Evolutionary conservation across 2,329 filamentous ascomycete genomes (phyloP), one percentile per base, ranked within the genome.

Genomic region (Endothia cerciana): DNA sequence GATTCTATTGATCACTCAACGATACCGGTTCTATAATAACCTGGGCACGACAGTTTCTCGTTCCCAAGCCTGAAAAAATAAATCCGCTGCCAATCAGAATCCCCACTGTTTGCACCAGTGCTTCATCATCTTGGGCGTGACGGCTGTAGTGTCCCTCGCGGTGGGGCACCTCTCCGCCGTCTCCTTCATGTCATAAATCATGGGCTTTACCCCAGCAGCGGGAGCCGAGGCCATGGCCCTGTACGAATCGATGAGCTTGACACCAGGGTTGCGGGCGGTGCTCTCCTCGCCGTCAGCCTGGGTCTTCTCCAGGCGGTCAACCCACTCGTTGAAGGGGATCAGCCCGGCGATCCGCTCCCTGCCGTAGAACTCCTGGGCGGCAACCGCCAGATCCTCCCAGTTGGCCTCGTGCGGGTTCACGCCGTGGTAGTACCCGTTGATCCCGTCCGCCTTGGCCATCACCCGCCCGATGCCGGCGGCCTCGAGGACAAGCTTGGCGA

Each of bases 241-340:
- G 68, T 82, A 85, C 51, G 81, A 80, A 41, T 82, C 81, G 1
- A 85, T 70, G 47, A 86, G 73, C 73, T 85, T 85, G 45, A 84
- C 69, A 25, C 78, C 82, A 0, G 82, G 81, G 68, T 83, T 84
- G 41, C 72, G 72, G 1, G 75, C 74, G 0, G 82, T 65, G 11
- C 33, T 60, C 43, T 77, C 73, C 1, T 75, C 71, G 17, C 73
- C 75, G 4, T 73, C 73, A 10, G 73, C 72, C 1, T 74, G 74
- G 56, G 79, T 81, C 63, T 76, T 66, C 64, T 81, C 78, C 17
- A 85, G 73, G 13, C 73, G 71, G 8, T 72, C 59, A 3, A 84
- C 70, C 83, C 83, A 85, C 30, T 81, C 77, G 25, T 69, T 58
- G 53, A 82, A 76, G 10, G 72, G 66, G 1, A 85, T 76, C 10